A percentile compares a stretch with the other conserved stretches of the same genome.
Conservation (phyloP, 148 eudicot genomes). For the Oxyria digyna region DNA sequence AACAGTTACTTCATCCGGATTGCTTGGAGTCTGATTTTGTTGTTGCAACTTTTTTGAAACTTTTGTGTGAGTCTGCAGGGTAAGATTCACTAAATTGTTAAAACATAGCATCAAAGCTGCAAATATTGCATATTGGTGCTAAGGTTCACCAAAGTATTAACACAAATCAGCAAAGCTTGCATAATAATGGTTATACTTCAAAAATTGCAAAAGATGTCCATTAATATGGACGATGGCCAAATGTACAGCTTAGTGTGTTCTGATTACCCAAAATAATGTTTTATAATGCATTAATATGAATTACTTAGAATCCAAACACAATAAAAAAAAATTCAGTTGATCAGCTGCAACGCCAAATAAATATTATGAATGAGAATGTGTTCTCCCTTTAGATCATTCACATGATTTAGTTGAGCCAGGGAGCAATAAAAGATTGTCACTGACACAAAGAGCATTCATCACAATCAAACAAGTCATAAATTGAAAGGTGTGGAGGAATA, state of each 20-base stretch:
- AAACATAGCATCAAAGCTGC: background rate
- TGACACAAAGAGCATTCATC: background rate
- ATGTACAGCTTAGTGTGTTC: background rate
- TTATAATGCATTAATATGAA: too few species aligned
- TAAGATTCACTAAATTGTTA: background rate
- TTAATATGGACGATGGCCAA: background rate
- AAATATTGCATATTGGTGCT: background rate
- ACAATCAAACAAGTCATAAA: background rate
- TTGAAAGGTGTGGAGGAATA: background rate
- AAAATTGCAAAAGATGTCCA: background rate
- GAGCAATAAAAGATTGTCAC: background rate
- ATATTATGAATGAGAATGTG: background rate
- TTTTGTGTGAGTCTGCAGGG: slow-evolving; percentile 64
- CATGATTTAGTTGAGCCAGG: background rate
- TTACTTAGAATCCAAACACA: too few species aligned
- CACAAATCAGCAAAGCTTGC: too few species aligned
- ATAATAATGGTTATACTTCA: background rate
- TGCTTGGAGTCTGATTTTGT: slow-evolving; percentile 15
- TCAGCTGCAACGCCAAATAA: background rate
- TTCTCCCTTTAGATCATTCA: background rate
- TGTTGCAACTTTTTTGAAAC: slow-evolving; percentile 42
- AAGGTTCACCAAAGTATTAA: too few species aligned
- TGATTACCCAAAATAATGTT: too few species aligned
- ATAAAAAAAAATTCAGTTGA: background rate
- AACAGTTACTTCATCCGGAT: slow-evolving; percentile 28